Evolutionary conservation across 108 stramenopile species (phyloP), one percentile per base, ranked within the genome.

Genomic region (Cylindrotheca closterium): DNA sequence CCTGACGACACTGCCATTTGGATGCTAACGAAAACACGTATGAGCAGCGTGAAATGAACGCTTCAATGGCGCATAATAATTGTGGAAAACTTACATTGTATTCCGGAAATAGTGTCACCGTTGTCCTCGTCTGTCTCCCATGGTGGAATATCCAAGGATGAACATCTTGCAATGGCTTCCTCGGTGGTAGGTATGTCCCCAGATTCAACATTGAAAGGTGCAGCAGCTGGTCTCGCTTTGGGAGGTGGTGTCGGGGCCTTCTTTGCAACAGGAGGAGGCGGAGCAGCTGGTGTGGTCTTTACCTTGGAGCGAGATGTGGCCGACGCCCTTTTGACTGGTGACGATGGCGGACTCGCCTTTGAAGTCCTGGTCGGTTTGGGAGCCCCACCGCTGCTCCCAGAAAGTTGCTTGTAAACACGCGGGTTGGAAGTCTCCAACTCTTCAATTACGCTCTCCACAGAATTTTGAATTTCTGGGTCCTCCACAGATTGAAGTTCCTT

Each of bases 71-170:
- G 42, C 42, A 45, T n/a, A n/a, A n/a, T n/a, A n/a, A n/a, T n/a
- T n/a, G n/a, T n/a, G n/a, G n/a, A n/a, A 18, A 47, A 75, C 87
- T 80, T 62, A 88, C 87, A 86, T 58, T 83, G 51, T 19, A 95
- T 59, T 5, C 94, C 86, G 23, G 82, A 77, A 29, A 90, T 59
- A 54, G 92, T 57, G 1, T 89, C 94, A 23, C 75, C 83, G 49
- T 82, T 51, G 21, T 89, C 88, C 12, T 81, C 74, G 19, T 61
- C 73, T 60, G 79, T 81, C 54, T 78, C 76, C 87, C 88, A 95
- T 29, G 67, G 47, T 2, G 94, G 85, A 30, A 95, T 84, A 12
- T 59, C 63, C 23, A 87, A 46, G 19, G 45, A 30, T 29, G 74
- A 54, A 12, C 84, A 37, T 51, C 67, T 54, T 4, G 72, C 65